Conservation (phyloP, 2,329 filamentous ascomycete genomes). For the Fusarium keratoplasticum region DNA sequence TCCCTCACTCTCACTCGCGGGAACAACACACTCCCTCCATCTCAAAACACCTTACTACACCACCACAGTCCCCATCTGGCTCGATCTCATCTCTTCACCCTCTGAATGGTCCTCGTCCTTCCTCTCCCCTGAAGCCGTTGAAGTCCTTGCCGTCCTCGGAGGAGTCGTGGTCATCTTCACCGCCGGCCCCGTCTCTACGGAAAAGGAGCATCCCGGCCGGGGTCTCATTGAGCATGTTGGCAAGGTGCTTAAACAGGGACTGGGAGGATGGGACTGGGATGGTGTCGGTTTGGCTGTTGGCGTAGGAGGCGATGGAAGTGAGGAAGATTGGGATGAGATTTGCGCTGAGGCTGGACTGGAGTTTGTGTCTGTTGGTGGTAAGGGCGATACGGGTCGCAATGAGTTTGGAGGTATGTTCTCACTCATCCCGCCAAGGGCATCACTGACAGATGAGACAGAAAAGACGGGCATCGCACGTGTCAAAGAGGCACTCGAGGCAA, state of each 20-base stretch:
- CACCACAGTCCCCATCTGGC: constrained; percentile 72
- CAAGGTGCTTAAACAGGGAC: constrained; percentile 65
- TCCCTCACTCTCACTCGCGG: constrained; percentile 61
- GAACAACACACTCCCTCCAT: constrained; percentile 66
- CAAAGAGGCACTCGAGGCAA: constrained; percentile 71
- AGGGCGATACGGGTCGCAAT: constrained; percentile 57
- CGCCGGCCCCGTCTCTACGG: constrained; percentile 30
- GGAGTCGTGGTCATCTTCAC: constrained; percentile 63
- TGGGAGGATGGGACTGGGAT: constrained; percentile 73
- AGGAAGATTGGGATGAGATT: constrained; percentile 71
- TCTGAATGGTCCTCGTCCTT: constrained; percentile 69
- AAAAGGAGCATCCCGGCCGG: constrained; percentile 42
- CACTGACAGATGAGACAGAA: constrained; percentile 55
- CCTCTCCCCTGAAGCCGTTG: constrained; percentile 68
- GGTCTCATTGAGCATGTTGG: constrained; percentile 65
- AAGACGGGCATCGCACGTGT: constrained; percentile 69
- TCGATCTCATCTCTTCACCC: constrained; percentile 68
- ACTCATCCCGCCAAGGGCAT: background rate
- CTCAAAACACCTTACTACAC: constrained; percentile 72
- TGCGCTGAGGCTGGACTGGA: constrained; percentile 70
- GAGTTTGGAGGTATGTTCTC: constrained; percentile 67
- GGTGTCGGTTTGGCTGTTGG: constrained; percentile 71
- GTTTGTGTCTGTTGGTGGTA: constrained; percentile 66
- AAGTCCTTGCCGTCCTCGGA: constrained; percentile 71
- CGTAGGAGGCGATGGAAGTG: constrained; percentile 59